These are phyloP conservation scores for Rhododendron ovatum DNA, from an alignment of 148 eudicot species.

Conservation along the genomic window DNA sequence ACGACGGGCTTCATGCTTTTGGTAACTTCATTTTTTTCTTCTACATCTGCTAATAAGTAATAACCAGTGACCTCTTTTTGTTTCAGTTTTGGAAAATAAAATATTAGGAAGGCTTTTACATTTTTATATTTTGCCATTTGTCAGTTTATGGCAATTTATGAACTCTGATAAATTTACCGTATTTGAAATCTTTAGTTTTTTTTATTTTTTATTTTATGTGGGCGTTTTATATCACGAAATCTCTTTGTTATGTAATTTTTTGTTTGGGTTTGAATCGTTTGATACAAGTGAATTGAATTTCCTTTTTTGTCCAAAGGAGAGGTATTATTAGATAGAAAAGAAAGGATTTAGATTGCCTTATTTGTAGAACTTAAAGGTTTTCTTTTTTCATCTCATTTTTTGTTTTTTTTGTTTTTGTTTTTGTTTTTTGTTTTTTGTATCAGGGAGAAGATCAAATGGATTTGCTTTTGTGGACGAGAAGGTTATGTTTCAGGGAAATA, in stretches of 20 bases:
- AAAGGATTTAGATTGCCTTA: not conserved
- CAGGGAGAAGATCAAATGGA: conserved; percentile 64
- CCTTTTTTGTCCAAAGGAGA: not conserved
- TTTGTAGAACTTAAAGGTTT: not conserved
- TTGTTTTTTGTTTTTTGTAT: not conserved
- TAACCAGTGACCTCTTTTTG: not conserved
- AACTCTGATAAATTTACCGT: not conserved
- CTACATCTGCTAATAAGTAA: not conserved
- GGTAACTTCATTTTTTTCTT: conserved; percentile 35
- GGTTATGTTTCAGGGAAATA: conserved; percentile 27
- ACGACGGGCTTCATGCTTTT: conserved; percentile 41
- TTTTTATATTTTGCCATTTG: not conserved
- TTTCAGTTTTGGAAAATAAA: not conserved
- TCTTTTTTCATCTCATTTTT: not conserved
- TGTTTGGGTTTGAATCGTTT: not conserved
- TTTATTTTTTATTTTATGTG: not conserved
- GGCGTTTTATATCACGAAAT: not conserved
- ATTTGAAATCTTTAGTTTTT: not conserved
- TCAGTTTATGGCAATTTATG: not conserved
- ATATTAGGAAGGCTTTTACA: not conserved
- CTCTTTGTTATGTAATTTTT: not conserved
- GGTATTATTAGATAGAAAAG: not conserved
- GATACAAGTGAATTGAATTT: not conserved
- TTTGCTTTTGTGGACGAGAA: conserved; percentile 60
- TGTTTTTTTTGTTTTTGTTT: not conserved